Evolutionary conservation across 2,329 filamentous ascomycete genomes (phyloP).

Genomic region (Talaromyces pinophilus): DNA sequence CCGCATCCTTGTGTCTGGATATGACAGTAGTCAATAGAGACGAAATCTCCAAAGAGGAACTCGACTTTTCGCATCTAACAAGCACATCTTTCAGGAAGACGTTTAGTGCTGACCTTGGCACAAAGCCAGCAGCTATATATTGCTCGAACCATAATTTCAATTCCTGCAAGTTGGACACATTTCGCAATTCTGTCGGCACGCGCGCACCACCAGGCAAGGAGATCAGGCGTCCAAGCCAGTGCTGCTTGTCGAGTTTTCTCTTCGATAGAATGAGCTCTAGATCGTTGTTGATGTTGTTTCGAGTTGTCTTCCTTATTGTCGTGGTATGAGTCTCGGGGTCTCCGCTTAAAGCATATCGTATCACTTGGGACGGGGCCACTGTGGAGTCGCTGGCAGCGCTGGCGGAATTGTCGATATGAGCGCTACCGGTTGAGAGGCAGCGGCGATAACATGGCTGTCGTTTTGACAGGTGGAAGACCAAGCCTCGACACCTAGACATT

Average conservation of each 20-base stretch:
- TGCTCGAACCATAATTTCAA: constrained; percentile 33
- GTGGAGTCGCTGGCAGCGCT: constrained; percentile 13
- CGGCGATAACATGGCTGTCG: constrained; percentile 1
- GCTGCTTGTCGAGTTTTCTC: not conserved
- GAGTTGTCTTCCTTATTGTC: constrained; percentile 19
- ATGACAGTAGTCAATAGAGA: constrained; percentile 34
- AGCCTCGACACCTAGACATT: constrained; percentile 8
- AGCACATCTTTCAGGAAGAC: constrained; percentile 28
- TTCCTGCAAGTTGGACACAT: constrained; percentile 17
- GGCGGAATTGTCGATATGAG: not conserved
- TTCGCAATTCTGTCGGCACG: constrained; percentile 5
- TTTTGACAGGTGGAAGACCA: not conserved
- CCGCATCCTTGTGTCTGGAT: constrained; percentile 30
- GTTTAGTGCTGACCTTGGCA: not conserved
- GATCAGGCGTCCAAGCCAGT: not conserved
- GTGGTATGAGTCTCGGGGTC: constrained; percentile 16
- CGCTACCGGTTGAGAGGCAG: constrained; percentile 5
- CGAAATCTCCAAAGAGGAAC: constrained; percentile 36
- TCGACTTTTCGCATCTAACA: constrained; percentile 28
- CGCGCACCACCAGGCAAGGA: constrained; percentile 8
- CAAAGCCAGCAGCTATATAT: constrained; percentile 24
- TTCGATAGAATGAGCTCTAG: constrained; percentile 21
- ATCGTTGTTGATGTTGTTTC: constrained; percentile 22
- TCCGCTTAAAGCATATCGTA: constrained; percentile 37
- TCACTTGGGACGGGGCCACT: constrained; percentile 33